phyloP scores from a whole-genome alignment of 441 rosid genomes.

The Pelargonium citronellum region DNA sequence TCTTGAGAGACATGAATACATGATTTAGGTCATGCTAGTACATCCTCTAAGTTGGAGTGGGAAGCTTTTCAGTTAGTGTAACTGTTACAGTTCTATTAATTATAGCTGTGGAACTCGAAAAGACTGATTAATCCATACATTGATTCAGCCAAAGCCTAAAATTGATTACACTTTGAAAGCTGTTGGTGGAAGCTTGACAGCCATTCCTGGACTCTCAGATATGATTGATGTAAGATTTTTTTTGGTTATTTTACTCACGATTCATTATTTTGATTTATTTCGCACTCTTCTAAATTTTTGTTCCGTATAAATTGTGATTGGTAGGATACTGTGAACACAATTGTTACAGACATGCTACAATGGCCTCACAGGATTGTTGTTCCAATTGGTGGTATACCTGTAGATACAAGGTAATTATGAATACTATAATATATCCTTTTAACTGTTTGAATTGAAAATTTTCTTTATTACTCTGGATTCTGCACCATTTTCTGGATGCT shows the following conservation, averaged over 20 bases:
- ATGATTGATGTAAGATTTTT: constrained; percentile 76
- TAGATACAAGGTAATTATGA: constrained; percentile 52
- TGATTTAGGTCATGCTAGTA: background rate
- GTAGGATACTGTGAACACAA: constrained; percentile 80
- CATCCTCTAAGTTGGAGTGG: background rate
- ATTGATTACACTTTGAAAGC: constrained; percentile 91
- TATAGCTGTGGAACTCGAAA: constrained; percentile 15
- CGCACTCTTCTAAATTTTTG: background rate
- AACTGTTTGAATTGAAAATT: too few relatives aligned
- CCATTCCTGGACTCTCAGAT: constrained; percentile 88
- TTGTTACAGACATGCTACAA: constrained; percentile 84
- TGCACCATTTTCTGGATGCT: too few relatives aligned
- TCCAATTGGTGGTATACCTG: constrained; percentile 87
- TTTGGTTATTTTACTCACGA: background rate
- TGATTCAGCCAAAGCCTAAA: constrained; percentile 81
- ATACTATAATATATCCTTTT: too few relatives aligned
- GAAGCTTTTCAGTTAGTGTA: background rate
- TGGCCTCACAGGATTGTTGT: constrained; percentile 99
- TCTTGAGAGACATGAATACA: background rate
- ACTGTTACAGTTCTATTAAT: constrained; percentile 4
- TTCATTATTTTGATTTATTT: background rate
- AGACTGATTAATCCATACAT: constrained; percentile 21
- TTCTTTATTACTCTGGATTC: too few relatives aligned
- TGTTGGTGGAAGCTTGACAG: constrained; percentile 95
- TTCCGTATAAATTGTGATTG: constrained; percentile 17